Evolutionary conservation across 257 asterid species (phyloP).

Genomic region (Catharanthus roseus): DNA sequence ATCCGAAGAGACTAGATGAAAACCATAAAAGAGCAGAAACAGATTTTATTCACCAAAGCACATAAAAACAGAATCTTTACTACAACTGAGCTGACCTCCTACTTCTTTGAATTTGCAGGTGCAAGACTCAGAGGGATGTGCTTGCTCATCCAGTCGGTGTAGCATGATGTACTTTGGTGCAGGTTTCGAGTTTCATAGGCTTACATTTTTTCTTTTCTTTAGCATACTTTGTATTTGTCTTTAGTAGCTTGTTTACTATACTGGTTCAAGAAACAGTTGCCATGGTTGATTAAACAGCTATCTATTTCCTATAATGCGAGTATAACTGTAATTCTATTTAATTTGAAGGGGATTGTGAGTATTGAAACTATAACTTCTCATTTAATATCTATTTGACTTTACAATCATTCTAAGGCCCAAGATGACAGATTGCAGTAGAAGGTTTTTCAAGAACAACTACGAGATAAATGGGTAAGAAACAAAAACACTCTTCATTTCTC

Average conservation of each 20-base stretch:
- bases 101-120: constrained; percentile 24
- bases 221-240: background rate
- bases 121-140: constrained; percentile 32
- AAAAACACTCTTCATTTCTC: background rate
- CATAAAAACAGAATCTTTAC: background rate
- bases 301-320: background rate
- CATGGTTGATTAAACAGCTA: background rate
- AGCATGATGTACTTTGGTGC: constrained; percentile 10
- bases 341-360: background rate
- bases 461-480: background rate
- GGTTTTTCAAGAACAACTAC: too few species aligned
- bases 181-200: constrained; percentile 9
- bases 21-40: background rate
- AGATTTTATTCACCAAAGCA: background rate
- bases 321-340: background rate
- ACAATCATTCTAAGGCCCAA: background rate
- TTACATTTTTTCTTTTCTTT: background rate
- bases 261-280: background rate
- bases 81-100: background rate
- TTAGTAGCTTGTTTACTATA: background rate
- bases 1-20: background rate
- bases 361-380: background rate
- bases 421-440: background rate
- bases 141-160: constrained; percentile 25
- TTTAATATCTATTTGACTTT: background rate